Conservation (phyloP, 2,329 filamentous ascomycete species). For the Coccinonectria pachysandricola region DNA sequence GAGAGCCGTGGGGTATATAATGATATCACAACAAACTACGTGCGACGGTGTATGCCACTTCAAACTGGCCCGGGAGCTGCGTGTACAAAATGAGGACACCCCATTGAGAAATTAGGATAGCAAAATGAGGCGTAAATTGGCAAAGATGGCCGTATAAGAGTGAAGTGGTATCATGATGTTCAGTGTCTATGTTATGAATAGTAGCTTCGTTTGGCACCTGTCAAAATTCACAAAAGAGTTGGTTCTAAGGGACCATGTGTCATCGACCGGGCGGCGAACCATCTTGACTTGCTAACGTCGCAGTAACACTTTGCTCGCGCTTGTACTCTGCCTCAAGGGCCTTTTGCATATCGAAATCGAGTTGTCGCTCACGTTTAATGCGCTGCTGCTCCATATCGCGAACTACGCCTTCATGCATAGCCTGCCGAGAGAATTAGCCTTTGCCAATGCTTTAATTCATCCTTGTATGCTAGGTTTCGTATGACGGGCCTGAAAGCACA, state of each 20-base stretch:
- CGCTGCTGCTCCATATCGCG: constrained; percentile 92
- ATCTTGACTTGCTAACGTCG: constrained; percentile 44
- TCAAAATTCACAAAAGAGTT: too few species aligned
- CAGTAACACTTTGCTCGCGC: constrained; percentile 81
- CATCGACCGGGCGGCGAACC: too few species aligned
- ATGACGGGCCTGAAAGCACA: too few species aligned
- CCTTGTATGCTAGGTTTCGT: too few species aligned
- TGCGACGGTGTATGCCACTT: too few species aligned
- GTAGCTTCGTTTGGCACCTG: too few species aligned
- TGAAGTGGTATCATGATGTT: constrained; percentile 7
- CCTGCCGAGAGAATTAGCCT: constrained; percentile 41
- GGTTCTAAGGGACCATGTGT: too few species aligned
- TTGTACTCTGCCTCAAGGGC: constrained; percentile 81
- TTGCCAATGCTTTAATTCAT: too few species aligned
- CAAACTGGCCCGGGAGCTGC: not conserved
- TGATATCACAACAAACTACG: too few species aligned
- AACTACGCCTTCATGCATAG: constrained; percentile 91
- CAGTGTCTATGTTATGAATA: too few species aligned
- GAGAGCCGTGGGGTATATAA: constrained; percentile 2
- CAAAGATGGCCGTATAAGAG: constrained; percentile 3
- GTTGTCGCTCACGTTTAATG: constrained; percentile 78
- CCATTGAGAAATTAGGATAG: constrained; percentile 11
- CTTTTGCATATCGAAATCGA: constrained; percentile 89
- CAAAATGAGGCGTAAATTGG: constrained; percentile 14
- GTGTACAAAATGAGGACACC: constrained; percentile 13